A percentile compares a stretch with the other conserved stretches of the same genome.
Conservation (phyloP, 2,329 filamentous ascomycete genomes). For the Trichoderma polysporum region DNA sequence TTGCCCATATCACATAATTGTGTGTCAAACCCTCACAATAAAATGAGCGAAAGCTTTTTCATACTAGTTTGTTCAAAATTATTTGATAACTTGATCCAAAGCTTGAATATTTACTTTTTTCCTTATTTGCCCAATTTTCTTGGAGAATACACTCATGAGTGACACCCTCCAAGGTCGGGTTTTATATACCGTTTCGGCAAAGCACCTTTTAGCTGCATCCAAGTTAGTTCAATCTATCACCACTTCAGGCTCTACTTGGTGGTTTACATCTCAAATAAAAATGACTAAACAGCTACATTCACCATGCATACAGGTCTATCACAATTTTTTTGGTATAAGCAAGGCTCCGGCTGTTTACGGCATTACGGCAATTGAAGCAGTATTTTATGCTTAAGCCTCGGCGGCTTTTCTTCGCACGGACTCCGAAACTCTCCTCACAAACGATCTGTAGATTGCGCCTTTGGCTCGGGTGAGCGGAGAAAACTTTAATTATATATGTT, state of each 20-base stretch:
- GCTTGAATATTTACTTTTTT: too few species aligned
- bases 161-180: neutral
- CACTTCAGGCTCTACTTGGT: neutral
- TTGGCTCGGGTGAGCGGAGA: constrained; percentile 11
- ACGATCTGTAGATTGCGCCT: constrained; percentile 6
- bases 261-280: neutral
- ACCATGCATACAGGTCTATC: neutral
- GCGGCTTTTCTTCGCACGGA: neutral
- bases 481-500: neutral
- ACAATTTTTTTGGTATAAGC: neutral
- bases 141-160: neutral
- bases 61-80: too few species aligned
- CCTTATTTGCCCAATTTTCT: too few species aligned
- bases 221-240: neutral
- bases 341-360: constrained; percentile 8
- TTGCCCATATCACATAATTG: too few species aligned
- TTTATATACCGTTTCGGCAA: constrained; percentile 4
- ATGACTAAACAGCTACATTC: neutral
- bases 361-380: neutral
- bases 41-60: too few species aligned
- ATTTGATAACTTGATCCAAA: too few species aligned
- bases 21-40: too few species aligned
- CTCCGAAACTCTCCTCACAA: neutral
- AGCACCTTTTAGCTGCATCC: neutral
- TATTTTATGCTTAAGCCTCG: neutral